phyloP scores from a whole-genome alignment of 148 eudicot species.

The Persicaria tinctoria region DNA sequence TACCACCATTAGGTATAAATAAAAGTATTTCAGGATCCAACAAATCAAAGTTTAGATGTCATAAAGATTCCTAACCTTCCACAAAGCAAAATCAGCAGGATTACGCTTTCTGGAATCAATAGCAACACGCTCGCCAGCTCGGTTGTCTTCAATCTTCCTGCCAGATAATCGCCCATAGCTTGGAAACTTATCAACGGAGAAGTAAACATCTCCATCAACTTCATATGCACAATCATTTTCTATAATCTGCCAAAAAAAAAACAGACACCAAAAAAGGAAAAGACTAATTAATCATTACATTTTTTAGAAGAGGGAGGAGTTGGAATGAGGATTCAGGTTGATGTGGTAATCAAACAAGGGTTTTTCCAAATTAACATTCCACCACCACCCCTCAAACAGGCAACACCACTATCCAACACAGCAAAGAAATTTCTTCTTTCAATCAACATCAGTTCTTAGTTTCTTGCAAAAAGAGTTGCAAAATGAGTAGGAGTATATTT shows the following conservation, averaged over 20 bases:
- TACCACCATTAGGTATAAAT: not conserved
- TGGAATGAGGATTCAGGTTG: no score
- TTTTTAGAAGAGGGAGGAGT: no score
- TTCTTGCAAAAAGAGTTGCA: no score
- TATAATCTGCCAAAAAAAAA: conserved; percentile 44
- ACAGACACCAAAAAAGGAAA: not conserved
- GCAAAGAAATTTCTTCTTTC: no score
- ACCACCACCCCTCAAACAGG: no score
- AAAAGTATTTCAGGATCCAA: not conserved
- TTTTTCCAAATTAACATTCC: no score
- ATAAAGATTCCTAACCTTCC: conserved; percentile 44
- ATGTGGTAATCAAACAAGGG: no score
- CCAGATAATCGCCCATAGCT: conserved; percentile 68
- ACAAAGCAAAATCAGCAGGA: conserved; percentile 84
- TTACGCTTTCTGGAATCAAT: conserved; percentile 63
- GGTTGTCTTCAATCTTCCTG: conserved; percentile 68
- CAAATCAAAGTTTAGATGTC: not conserved
- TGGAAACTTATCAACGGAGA: conserved; percentile 63
- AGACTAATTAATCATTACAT: not conserved
- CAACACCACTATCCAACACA: no score
- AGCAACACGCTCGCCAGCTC: conserved; percentile 85
- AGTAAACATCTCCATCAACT: conserved; percentile 90
- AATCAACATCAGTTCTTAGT: no score
- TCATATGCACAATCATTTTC: conserved; percentile 61
- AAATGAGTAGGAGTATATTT: no score